phyloP scores from a whole-genome alignment of 2,329 filamentous ascomycete genomes.

The Arachnomyces sp. region DNA sequence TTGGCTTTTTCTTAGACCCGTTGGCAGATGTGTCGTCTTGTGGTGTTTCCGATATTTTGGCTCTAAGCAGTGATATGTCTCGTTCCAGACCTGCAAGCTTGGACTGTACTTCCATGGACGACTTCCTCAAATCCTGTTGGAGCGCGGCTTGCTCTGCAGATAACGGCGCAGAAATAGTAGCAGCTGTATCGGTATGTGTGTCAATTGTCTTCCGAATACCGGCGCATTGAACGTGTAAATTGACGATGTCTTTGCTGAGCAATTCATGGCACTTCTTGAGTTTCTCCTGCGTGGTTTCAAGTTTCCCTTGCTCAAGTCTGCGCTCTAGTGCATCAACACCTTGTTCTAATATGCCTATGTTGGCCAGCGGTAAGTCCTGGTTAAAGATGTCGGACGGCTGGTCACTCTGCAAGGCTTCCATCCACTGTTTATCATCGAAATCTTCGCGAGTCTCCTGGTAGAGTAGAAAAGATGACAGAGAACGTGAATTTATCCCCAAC shows the following conservation, averaged over 20 bases:
- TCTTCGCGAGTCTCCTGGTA: constrained; percentile 39
- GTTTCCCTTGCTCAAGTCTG: constrained; percentile 59
- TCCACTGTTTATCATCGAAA: constrained; percentile 44
- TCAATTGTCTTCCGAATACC: constrained; percentile 72
- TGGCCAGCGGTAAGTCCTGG: constrained; percentile 64
- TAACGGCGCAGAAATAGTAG: constrained; percentile 63
- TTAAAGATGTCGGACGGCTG: constrained; percentile 63
- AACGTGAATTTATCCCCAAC: constrained; percentile 75
- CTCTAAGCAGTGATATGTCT: constrained; percentile 67
- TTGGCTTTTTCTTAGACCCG: constrained; percentile 56
- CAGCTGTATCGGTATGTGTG: constrained; percentile 61
- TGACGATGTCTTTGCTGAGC: constrained; percentile 58
- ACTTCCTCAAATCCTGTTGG: constrained; percentile 72
- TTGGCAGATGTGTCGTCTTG: constrained; percentile 44
- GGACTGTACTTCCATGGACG: constrained; percentile 67
- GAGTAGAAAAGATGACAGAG: constrained; percentile 49
- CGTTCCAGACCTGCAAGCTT: constrained; percentile 74
- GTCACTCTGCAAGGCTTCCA: constrained; percentile 32
- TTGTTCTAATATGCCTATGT: constrained; percentile 61
- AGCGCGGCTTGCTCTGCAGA: constrained; percentile 75
- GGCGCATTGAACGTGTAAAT: constrained; percentile 66
- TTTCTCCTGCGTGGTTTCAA: constrained; percentile 62
- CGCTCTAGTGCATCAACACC: constrained; percentile 59
- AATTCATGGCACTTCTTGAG: constrained; percentile 61
- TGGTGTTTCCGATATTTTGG: constrained; percentile 58